A percentile compares a stretch with the other conserved stretches of the same genome.
phyloP scores from a whole-genome alignment of 2,329 filamentous ascomycete species.

The Arachnomyces sp. region DNA sequence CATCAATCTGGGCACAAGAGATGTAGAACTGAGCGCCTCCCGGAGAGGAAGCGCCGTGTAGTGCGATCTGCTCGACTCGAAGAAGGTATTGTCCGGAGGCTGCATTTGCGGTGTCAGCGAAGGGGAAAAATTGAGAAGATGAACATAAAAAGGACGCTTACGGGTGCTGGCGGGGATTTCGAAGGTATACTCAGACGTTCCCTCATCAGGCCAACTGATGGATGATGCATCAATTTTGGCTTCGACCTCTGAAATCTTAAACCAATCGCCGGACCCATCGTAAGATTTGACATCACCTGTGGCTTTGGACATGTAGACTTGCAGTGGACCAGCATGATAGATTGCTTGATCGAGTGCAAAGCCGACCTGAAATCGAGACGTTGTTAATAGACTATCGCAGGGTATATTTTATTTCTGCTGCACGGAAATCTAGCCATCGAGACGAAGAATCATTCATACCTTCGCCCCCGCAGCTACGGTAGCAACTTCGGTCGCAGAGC shows the following conservation, averaged over 20 bases:
- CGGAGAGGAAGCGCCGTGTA: slow-evolving; percentile 3
- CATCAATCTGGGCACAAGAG: slow-evolving; percentile 14
- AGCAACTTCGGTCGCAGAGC: slow-evolving; percentile 10
- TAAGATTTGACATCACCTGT: slow-evolving; percentile 8
- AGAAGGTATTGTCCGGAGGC: slow-evolving; percentile 5
- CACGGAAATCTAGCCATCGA: slow-evolving; percentile 2
- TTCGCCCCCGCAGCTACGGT: slow-evolving; percentile 28
- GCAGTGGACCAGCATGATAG: slow-evolving; percentile 13
- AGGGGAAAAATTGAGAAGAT: slow-evolving; percentile 4
- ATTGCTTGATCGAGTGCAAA: slow-evolving; percentile 12
- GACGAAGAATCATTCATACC: no score
- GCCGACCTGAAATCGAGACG: slow-evolving; percentile 4
- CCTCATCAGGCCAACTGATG: slow-evolving; percentile 36
- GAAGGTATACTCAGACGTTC: slow-evolving; percentile 13
- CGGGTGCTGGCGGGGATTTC: background rate
- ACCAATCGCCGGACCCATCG: slow-evolving; percentile 10
- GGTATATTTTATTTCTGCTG: background rate
- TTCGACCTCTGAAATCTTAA: slow-evolving; percentile 18
- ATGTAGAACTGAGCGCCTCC: slow-evolving; percentile 9
- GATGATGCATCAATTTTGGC: slow-evolving; percentile 26
- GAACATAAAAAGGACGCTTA: background rate
- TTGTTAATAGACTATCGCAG: no score
- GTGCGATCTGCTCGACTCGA: slow-evolving; percentile 7
- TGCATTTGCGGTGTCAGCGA: slow-evolving; percentile 25
- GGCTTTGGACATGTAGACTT: slow-evolving; percentile 16